Evolutionary conservation across 2,329 filamentous ascomycete species (phyloP).

Genomic region (Cladosporium phlei): DNA sequence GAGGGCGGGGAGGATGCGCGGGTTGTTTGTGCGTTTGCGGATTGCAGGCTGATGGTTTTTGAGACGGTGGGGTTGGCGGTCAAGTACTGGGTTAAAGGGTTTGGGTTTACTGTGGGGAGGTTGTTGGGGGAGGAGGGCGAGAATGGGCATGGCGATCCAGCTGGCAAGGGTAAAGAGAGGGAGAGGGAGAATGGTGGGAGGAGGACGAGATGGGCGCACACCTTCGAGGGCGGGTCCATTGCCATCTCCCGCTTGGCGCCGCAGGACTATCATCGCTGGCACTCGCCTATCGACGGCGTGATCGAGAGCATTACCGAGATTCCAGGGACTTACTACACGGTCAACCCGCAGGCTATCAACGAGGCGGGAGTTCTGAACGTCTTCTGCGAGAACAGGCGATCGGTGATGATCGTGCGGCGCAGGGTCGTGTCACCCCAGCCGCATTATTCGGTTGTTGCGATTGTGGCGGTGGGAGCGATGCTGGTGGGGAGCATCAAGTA

Average conservation of each 20-base stretch:
- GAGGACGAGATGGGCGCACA: too few species aligned
- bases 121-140: slow-evolving; percentile 28
- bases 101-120: slow-evolving; percentile 34
- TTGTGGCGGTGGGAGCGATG: slow-evolving; percentile 43
- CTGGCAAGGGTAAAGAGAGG: too few species aligned
- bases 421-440: slow-evolving; percentile 25
- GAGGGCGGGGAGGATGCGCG: slow-evolving; percentile 32
- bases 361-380: slow-evolving; percentile 39
- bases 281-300: slow-evolving; percentile 33
- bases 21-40: slow-evolving; percentile 34
- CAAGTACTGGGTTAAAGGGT: slow-evolving; percentile 42
- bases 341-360: slow-evolving; percentile 41
- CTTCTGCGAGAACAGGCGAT: slow-evolving; percentile 41
- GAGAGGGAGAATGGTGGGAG: too few species aligned
- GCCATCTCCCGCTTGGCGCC: slow-evolving; percentile 39
- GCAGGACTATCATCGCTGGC: slow-evolving; percentile 42
- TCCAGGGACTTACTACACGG: slow-evolving; percentile 39
- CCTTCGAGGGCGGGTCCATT: slow-evolving; percentile 35
- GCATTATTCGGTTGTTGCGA: slow-evolving; percentile 30
- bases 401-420: slow-evolving; percentile 37
- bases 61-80: slow-evolving; percentile 36
- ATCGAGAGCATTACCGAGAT: slow-evolving; percentile 35
- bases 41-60: slow-evolving; percentile 38
- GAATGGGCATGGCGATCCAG: too few species aligned
- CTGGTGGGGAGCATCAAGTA: slow-evolving; percentile 41